phyloP scores from a whole-genome alignment of 164 flowering plant species.

The Aristolochia fimbriata region DNA sequence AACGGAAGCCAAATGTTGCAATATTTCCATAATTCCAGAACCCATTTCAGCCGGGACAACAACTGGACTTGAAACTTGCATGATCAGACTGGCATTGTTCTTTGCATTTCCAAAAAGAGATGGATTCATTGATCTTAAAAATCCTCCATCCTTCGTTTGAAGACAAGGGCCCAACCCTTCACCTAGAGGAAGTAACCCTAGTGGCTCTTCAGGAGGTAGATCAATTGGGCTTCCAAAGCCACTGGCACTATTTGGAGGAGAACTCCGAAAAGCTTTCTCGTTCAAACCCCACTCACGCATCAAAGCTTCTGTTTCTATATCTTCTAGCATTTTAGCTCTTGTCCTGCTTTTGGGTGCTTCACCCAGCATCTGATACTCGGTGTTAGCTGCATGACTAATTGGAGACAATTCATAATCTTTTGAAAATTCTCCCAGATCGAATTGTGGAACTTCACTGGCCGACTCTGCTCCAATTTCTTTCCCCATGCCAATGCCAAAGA shows the following conservation, averaged over 20 bases:
- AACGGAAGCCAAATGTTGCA: slow-evolving; percentile 71
- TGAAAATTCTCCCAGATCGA: slow-evolving; percentile 15
- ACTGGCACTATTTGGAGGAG: slow-evolving; percentile 42
- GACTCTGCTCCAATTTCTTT: slow-evolving; percentile 20
- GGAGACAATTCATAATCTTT: slow-evolving; percentile 40
- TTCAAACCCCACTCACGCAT: slow-evolving; percentile 94
- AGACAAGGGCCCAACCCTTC: slow-evolving; percentile 80
- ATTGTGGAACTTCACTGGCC: slow-evolving; percentile 14
- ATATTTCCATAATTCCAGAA: slow-evolving; percentile 68
- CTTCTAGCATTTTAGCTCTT: slow-evolving; percentile 64
- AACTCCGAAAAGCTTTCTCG: slow-evolving; percentile 59
- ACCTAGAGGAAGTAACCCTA: slow-evolving; percentile 65
- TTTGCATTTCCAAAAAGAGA: slow-evolving; percentile 52
- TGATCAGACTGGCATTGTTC: slow-evolving; percentile 55
- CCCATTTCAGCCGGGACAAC: slow-evolving; percentile 98
- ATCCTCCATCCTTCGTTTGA: slow-evolving; percentile 80
- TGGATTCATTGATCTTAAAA: slow-evolving; percentile 85
- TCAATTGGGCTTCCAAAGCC: slow-evolving; percentile 74
- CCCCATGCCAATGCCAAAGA: slow-evolving; percentile 38
- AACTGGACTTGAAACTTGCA: slow-evolving; percentile 90
- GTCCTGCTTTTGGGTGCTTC: slow-evolving; percentile 29
- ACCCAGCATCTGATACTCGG: slow-evolving; percentile 25
- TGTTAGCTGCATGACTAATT: slow-evolving; percentile 28
- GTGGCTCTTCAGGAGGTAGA: slow-evolving; percentile 42
- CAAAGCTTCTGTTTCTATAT: slow-evolving; percentile 69